These are phyloP conservation scores for Leptographium wingfieldii DNA, from an alignment of 2,329 filamentous ascomycete species.

Conservation along the genomic window DNA sequence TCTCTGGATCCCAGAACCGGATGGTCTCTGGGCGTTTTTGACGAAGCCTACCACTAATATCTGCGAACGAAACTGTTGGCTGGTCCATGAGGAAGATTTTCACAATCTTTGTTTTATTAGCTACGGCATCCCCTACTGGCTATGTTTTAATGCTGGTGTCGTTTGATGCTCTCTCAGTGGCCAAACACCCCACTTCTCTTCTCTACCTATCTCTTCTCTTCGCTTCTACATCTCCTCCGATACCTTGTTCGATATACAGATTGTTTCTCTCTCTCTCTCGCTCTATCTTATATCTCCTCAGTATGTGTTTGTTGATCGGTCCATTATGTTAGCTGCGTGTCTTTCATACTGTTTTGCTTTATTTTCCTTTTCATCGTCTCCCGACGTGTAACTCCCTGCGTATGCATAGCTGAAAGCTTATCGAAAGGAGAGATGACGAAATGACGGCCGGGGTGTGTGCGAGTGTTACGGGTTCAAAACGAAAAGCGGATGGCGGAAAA, in stretches of 20 bases:
- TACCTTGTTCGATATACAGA: slow-evolving; percentile 33
- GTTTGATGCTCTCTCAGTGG: slow-evolving; percentile 2
- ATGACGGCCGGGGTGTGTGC: neutral
- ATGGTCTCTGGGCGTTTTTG: slow-evolving; percentile 17
- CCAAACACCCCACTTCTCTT: slow-evolving; percentile 12
- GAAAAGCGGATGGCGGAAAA: neutral
- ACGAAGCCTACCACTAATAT: slow-evolving; percentile 25
- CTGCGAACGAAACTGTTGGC: slow-evolving; percentile 33
- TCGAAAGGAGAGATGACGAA: neutral
- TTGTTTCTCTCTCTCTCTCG: slow-evolving; percentile 9
- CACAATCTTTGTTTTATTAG: slow-evolving; percentile 27
- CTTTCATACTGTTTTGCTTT: neutral
- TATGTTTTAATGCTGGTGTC: slow-evolving; percentile 24
- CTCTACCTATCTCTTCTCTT: slow-evolving; percentile 11
- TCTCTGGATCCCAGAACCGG: slow-evolving; percentile 24
- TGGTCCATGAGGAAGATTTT: slow-evolving; percentile 33
- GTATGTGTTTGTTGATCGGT: neutral
- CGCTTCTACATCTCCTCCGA: slow-evolving; percentile 12
- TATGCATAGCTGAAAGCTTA: neutral
- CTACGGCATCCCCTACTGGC: slow-evolving; percentile 27
- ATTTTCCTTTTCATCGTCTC: neutral
- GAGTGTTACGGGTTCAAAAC: neutral
- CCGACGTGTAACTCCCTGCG: neutral
- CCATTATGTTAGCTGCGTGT: neutral
- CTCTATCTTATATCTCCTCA: neutral